Conservation (phyloP, 805 yeast species). For the Wickerhamiella shivajii region DNA sequence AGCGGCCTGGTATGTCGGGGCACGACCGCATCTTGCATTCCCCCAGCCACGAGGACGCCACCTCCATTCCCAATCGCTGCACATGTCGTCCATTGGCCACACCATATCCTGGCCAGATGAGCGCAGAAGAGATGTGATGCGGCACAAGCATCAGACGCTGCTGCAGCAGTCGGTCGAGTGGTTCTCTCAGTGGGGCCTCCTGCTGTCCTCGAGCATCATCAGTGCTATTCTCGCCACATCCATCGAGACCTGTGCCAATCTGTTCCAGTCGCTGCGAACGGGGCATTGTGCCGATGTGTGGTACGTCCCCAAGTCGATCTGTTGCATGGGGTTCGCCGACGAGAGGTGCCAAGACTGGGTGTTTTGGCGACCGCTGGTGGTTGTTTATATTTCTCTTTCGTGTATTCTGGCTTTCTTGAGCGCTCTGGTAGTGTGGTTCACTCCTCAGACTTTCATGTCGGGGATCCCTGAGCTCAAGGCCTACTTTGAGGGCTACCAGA, state of each 20-base stretch:
- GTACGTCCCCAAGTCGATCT: conserved; percentile 5
- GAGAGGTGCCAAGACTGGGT: conserved; percentile 12
- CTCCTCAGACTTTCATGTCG: conserved; percentile 33
- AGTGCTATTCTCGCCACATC: conserved; percentile 3
- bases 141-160: neutral
- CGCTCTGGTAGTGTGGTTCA: conserved; percentile 19
- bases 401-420: conserved; percentile 30
- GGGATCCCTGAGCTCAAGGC: conserved; percentile 68
- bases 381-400: conserved; percentile 29
- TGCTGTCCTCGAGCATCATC: conserved; percentile 2
- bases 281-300: conserved; percentile 9
- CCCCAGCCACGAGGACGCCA: too few species aligned
- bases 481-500: conserved; percentile 49
- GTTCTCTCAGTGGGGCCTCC: conserved; percentile 3
- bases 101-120: conserved; percentile 10
- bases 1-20: too few species aligned
- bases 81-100: too few species aligned
- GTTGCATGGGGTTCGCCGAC: conserved; percentile 5
- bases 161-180: neutral
- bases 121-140: conserved; percentile 1
- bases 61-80: too few species aligned
- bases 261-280: neutral
- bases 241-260: neutral
- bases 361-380: conserved; percentile 20
- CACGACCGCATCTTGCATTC: too few species aligned